Conservation (phyloP, 176 grass and related monocot genomes). For the Saccharum spontaneum region DNA sequence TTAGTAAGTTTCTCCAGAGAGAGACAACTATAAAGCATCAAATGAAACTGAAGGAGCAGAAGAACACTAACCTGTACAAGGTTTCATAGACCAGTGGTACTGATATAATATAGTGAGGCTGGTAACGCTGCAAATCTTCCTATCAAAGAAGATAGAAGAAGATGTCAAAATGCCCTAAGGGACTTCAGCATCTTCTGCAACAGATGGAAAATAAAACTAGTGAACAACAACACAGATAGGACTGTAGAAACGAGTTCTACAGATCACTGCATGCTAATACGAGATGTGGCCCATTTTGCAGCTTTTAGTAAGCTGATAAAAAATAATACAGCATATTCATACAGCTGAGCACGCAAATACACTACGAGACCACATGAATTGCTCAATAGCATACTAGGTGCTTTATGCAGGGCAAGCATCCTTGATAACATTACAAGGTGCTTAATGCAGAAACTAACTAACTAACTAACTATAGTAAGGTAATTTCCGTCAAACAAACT, state of each 20-base stretch:
- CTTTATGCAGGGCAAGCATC: neutral
- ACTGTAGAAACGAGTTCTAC: neutral
- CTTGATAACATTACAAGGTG: neutral
- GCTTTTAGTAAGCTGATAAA: slow-evolving; percentile 9
- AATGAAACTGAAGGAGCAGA: neutral
- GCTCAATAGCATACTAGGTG: neutral
- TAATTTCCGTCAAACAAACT: neutral
- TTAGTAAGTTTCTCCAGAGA: neutral
- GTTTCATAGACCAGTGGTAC: slow-evolving; percentile 96
- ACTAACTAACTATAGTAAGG: neutral
- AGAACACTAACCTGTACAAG: slow-evolving; percentile 75
- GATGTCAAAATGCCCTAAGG: slow-evolving; percentile 45
- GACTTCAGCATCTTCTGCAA: slow-evolving; percentile 45
- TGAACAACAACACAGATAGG: slow-evolving; percentile 11
- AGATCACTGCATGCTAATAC: neutral
- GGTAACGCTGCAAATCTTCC: slow-evolving; percentile 90
- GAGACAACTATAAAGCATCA: neutral
- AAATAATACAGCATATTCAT: slow-evolving; percentile 5
- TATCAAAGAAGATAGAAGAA: slow-evolving; percentile 63
- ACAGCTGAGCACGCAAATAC: neutral
- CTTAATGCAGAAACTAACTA: neutral
- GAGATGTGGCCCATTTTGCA: slow-evolving; percentile 10
- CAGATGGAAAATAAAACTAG: slow-evolving; percentile 29
- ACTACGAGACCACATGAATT: neutral
- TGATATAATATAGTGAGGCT: slow-evolving; percentile 85